These are phyloP conservation scores for Quercus tomentella DNA, from an alignment of 331 rosid species.

Conservation along the genomic window DNA sequence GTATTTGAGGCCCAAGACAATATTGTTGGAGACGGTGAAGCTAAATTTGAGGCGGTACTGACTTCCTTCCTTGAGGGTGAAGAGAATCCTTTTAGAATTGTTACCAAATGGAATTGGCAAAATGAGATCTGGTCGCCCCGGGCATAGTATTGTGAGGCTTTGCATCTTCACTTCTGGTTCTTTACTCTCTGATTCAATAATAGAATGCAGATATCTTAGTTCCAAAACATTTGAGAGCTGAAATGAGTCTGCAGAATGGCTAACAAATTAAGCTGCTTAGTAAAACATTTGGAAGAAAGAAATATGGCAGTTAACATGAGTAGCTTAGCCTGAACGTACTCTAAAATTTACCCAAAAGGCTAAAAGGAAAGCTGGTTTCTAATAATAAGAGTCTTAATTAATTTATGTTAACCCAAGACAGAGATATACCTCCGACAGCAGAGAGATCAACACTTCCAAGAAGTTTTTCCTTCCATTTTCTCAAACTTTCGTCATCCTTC, in stretches of 20 bases:
- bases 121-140: constrained; percentile 46
- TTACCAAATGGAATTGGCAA: constrained; percentile 53
- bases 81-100: constrained; percentile 53
- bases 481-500: constrained; percentile 86
- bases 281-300: neutral
- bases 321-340: neutral
- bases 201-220: neutral
- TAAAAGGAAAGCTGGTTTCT: neutral
- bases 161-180: constrained; percentile 70
- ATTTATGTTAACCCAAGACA: neutral
- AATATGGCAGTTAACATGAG: neutral
- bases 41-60: constrained; percentile 49
- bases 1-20: constrained; percentile 80
- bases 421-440: constrained; percentile 51
- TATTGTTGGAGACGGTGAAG: constrained; percentile 61
- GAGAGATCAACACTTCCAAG: constrained; percentile 74
- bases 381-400: too few relatives aligned
- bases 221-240: neutral
- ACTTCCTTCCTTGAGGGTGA: constrained; percentile 70
- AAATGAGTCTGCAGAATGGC: too few relatives aligned
- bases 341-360: neutral
- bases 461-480: constrained; percentile 89
- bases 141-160: constrained; percentile 51
- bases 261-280: neutral
- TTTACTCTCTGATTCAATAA: constrained; percentile 50